Conservation (phyloP, 2,329 filamentous ascomycete genomes). For the Volutella citrinella region DNA sequence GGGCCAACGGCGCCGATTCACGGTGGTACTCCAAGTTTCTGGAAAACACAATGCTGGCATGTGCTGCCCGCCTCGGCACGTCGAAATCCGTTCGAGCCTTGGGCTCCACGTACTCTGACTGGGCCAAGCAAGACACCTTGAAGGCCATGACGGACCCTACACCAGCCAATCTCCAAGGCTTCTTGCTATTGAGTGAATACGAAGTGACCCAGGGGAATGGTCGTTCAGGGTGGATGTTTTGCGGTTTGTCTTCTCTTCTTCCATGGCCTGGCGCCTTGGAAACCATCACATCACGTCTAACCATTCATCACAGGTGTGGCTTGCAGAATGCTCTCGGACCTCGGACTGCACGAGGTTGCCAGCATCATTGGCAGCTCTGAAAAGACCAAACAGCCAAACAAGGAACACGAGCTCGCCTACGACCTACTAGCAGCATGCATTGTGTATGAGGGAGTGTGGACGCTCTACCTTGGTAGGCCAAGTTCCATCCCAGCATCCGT, state of each 20-base stretch:
- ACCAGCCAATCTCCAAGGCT: conserved; percentile 10
- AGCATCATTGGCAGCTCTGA: background rate
- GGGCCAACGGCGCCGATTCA: background rate
- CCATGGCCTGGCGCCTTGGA: too few relatives aligned
- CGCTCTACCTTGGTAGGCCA: conserved; percentile 11
- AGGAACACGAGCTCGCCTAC: conserved; percentile 7
- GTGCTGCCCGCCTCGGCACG: conserved; percentile 7
- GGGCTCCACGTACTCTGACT: conserved; percentile 5
- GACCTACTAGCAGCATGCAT: conserved; percentile 9
- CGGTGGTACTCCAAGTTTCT: conserved; percentile 10
- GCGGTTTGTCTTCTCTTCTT: conserved; percentile 5
- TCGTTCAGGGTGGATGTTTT: conserved; percentile 12
- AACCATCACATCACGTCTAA: background rate
- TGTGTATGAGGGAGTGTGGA: conserved; percentile 10
- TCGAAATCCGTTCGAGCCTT: conserved; percentile 10
- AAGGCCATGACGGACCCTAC: conserved; percentile 10
- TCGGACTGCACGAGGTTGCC: conserved; percentile 10
- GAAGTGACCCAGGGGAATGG: conserved; percentile 11
- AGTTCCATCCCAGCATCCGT: conserved; percentile 9
- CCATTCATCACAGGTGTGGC: conserved; percentile 7
- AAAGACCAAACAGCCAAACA: background rate
- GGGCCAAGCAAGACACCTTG: conserved; percentile 4
- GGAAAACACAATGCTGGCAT: conserved; percentile 10
- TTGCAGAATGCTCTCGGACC: conserved; percentile 11
- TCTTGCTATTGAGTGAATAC: conserved; percentile 9